Base-by-base conservation (phyloP, 768 basidiomycete species). In the Leccinellum rugosiceps region DNA sequence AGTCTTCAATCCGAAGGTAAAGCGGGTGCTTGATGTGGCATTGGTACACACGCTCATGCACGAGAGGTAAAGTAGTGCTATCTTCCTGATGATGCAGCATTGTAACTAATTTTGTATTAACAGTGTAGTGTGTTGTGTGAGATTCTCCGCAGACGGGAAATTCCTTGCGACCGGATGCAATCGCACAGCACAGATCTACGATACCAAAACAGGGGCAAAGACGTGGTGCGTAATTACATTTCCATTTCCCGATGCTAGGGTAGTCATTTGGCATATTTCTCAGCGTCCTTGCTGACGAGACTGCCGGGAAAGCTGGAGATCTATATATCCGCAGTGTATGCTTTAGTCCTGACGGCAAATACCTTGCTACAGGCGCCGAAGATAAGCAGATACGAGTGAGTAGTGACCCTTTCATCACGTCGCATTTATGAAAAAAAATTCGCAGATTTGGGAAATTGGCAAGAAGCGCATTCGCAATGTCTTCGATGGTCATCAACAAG, bases 141-240 rank as follows among this genome's bases (percentile, higher is more conserved):
- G 90, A 58, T 96, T 97, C 75, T 96, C 93, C 52, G 90, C 92
- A 14, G 94, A 98, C 72, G 93, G 95, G 26, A 93, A 91, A 71
- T 86, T 80, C 59, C 83, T 98, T 31, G 96, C 96, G 30, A 98
- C 96, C 4, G 96, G 96, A 13, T 98, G 95, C 75, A 98, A 98
- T 75, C 82, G 92, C 43, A 92, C 93, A 0, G 93, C 94, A 19
- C 94, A 97, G 72, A 94, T 98, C 56, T 98, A 91, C 70, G 93
- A 98, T 69, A 90, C 89, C 26, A 90, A 90, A 74, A 88, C 90
- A 0, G 95, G 95, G 7, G 71, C 68, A 0, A 93, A 92, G 75
- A 87, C 87, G 30, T 94, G 89, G 94, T 94, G 62, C 55, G 85
- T 71, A 34, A 61, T 50, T 41, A 56, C 43, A 3, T 56, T 8